Percentiles rank a stretch among this genome's conserved stretches.
Evolutionary conservation across 495 filamentous ascomycete genomes (phyloP).

Genomic region (Annulohypoxylon nitens): DNA sequence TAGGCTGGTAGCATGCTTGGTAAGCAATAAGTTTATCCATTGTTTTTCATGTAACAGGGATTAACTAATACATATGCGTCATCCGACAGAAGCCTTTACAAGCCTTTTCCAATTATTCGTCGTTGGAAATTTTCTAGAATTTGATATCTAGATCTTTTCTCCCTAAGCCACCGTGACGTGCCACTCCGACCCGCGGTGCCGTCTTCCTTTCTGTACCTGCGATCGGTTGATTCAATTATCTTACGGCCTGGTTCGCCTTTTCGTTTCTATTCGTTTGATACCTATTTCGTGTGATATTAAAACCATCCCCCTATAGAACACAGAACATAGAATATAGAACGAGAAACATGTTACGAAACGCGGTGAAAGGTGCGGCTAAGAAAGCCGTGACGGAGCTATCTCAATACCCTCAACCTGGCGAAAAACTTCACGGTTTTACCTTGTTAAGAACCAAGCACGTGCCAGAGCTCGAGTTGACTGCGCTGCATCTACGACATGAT

Average conservation of each 20-base stretch:
- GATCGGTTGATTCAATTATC: not conserved
- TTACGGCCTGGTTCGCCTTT: not conserved
- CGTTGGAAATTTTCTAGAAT: constrained; percentile 44
- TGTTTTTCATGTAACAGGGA: not conserved
- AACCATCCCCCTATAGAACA: not conserved
- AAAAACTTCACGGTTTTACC: constrained; percentile 93
- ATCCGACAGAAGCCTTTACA: constrained; percentile 37
- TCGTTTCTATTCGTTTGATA: constrained; percentile 12
- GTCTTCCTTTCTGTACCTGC: not conserved
- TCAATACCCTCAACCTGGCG: constrained; percentile 79
- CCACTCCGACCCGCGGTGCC: constrained; percentile 4
- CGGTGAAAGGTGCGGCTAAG: constrained; percentile 65
- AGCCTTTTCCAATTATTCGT: constrained; percentile 20
- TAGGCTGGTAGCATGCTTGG: not conserved
- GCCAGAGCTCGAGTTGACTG: constrained; percentile 92
- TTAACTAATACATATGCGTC: constrained; percentile 38
- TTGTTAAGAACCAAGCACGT: constrained; percentile 88
- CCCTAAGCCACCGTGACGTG: constrained; percentile 1
- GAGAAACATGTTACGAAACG: constrained; percentile 64
- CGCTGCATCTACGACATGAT: constrained; percentile 88
- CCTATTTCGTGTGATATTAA: constrained; percentile 10
- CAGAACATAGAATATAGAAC: not conserved
- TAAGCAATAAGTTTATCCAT: not conserved
- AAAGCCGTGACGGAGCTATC: constrained; percentile 78
- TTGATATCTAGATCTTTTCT: constrained; percentile 8